Evolutionary conservation across 1,139 yeast species (phyloP), one percentile per base, ranked within the genome.

Genomic region (Kodamaea arcana): DNA sequence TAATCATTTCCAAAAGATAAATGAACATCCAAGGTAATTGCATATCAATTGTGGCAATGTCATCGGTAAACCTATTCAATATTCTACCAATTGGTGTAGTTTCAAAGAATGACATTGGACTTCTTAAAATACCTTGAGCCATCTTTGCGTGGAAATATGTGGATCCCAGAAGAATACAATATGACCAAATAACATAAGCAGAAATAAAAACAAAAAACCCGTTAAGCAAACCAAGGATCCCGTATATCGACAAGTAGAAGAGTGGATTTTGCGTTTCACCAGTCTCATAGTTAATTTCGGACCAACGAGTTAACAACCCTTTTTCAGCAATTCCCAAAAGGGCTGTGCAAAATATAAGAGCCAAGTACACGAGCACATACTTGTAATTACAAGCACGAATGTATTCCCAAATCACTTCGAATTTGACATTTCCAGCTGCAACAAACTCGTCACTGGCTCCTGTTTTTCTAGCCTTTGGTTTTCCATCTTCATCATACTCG

Each of bases 31-130:
- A 64, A 31, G 63, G 54, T 12, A 64, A 45, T 25, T 55, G 56
- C 35, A 48, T 50, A 43, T 65, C 73, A 34, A 66, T 52, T 9
- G 51, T 52, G 20, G 54, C 52, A 23, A 65, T 60, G 42, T 67
- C 69, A 31, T 65, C 65, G 4, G 70, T 52, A 41, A 63, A 65
- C 42, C 72, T 54, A 41, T 65, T 65, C 51, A 63, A 56, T 30
- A 65, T 61, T 42, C 70, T 46, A 1, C 69, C 72, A 20, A 60
- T 50, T n/a, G 72, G 72, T 0, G 71, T 65, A 11, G 72, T 65
- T 40, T 66, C 72, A 40, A 65, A 66, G 42, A 65, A 65, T 2
- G 67, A 58, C 72, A 66, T 66, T 26, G 72, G 72, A 2, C 70
- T 56, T 37, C 67, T 53, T 37, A 65, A 52, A 1, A 66, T 61